phyloP scores from a whole-genome alignment of 2,329 filamentous ascomycete genomes.

The Podosphaera fusca region DNA sequence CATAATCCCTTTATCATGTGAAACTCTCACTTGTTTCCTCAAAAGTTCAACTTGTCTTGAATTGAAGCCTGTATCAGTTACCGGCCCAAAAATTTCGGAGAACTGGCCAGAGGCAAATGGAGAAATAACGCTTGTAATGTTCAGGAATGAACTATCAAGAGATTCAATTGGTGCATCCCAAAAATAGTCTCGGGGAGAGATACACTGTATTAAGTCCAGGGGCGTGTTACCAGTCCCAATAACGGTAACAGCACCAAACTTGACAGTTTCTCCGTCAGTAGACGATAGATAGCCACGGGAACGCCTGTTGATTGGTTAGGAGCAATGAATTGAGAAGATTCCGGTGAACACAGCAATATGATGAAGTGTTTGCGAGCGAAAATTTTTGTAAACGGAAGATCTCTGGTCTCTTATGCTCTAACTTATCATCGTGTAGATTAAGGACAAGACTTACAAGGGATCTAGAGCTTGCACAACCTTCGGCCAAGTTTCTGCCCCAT shows the following conservation, averaged over 20 bases:
- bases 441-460: slow-evolving; percentile 24
- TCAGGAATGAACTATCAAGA: slow-evolving; percentile 11
- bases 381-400: too few species aligned
- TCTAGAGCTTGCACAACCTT: slow-evolving; percentile 30
- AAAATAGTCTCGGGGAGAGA: slow-evolving; percentile 30
- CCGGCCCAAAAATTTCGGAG: slow-evolving; percentile 24
- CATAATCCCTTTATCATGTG: slow-evolving; percentile 24
- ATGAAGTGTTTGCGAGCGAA: too few species aligned
- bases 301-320: slow-evolving; percentile 4
- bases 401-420: too few species aligned
- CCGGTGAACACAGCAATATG: too few species aligned
- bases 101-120: slow-evolving; percentile 32
- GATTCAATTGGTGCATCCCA: slow-evolving; percentile 24
- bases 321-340: not conserved
- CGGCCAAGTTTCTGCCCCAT: slow-evolving; percentile 29
- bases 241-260: slow-evolving; percentile 10
- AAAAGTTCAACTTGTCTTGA: slow-evolving; percentile 21
- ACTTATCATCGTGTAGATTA: not conserved
- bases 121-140: slow-evolving; percentile 12
- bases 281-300: slow-evolving; percentile 15
- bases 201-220: slow-evolving; percentile 26
- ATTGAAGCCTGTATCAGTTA: slow-evolving; percentile 24
- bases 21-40: slow-evolving; percentile 22
- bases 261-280: slow-evolving; percentile 8
- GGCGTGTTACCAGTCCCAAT: slow-evolving; percentile 15